Conservation (phyloP, 2,329 filamentous ascomycete genomes). For the Ophiostoma ips region DNA sequence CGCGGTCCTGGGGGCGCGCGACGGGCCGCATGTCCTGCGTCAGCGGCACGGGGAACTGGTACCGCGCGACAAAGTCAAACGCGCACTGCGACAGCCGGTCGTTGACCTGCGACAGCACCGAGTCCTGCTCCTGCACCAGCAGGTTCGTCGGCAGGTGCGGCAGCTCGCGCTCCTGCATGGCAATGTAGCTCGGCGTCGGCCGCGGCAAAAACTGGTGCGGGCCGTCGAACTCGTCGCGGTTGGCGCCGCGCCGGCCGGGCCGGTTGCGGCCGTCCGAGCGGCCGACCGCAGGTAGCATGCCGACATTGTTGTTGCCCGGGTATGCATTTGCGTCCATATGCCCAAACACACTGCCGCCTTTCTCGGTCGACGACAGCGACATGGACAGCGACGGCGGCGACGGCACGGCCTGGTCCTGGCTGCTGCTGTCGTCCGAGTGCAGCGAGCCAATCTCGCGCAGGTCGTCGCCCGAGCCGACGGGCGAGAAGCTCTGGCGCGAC, state of each 20-base stretch:
- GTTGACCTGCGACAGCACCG: slow-evolving; percentile 66
- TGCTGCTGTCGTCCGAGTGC: not conserved
- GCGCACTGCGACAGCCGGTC: slow-evolving; percentile 74
- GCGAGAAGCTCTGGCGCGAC: not conserved
- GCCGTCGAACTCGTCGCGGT: slow-evolving; percentile 80
- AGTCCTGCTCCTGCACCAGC: slow-evolving; percentile 71
- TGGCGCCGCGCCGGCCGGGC: slow-evolving; percentile 56
- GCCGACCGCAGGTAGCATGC: slow-evolving; percentile 21
- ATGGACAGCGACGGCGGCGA: slow-evolving; percentile 15
- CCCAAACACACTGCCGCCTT: not conserved
- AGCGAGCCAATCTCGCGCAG: not conserved
- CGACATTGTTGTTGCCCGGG: slow-evolving; percentile 16
- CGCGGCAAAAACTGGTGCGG: slow-evolving; percentile 69
- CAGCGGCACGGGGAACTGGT: slow-evolving; percentile 77
- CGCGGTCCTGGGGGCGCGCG: slow-evolving; percentile 59
- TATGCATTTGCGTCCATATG: too few relatives aligned
- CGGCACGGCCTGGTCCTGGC: slow-evolving; percentile 26
- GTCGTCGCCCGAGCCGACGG: not conserved
- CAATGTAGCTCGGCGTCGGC: slow-evolving; percentile 55
- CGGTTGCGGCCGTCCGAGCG: slow-evolving; percentile 36
- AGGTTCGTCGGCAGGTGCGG: slow-evolving; percentile 73
- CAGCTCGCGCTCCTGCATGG: slow-evolving; percentile 65
- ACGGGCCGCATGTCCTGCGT: slow-evolving; percentile 70
- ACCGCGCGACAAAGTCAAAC: slow-evolving; percentile 82
- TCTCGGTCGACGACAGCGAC: slow-evolving; percentile 11